phyloP scores from a whole-genome alignment of 2,329 filamentous ascomycete genomes.

The Fusarium robinianum region DNA sequence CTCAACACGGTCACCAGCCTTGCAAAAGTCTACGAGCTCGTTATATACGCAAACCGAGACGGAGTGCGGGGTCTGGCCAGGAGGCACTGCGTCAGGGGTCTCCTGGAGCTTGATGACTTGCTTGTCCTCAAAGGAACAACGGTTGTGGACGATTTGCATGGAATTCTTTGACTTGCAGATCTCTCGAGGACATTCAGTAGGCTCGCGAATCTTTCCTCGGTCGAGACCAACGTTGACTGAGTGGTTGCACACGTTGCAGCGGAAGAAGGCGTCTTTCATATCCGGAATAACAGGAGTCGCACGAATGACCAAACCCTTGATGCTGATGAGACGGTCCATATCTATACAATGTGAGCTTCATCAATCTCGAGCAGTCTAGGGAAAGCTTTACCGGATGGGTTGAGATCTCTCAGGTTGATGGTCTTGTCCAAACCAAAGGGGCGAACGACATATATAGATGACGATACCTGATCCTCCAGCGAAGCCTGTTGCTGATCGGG shows the following conservation, averaged over 20 bases:
- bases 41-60: constrained; percentile 97
- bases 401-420: constrained; percentile 91
- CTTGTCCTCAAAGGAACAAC: constrained; percentile 93
- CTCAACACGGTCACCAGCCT: constrained; percentile 93
- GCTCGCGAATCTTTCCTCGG: constrained; percentile 93
- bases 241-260: constrained; percentile 90
- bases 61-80: constrained; percentile 95
- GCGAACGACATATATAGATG: constrained; percentile 80
- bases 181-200: constrained; percentile 82
- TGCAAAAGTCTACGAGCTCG: constrained; percentile 96
- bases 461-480: constrained; percentile 80
- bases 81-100: constrained; percentile 90
- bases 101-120: constrained; percentile 99
- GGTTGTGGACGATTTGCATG: constrained; percentile 98
- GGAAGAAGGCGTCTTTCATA: constrained; percentile 99
- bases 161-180: constrained; percentile 87
- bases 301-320: constrained; percentile 95
- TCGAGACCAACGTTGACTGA: constrained; percentile 90
- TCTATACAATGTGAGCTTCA: constrained; percentile 53
- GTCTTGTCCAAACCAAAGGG: constrained; percentile 86
- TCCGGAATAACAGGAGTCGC: constrained; percentile 96
- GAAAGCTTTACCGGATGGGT: constrained; percentile 70
- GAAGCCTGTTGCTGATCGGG: constrained; percentile 56
- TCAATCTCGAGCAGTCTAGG: background rate
- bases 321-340: constrained; percentile 92